phyloP scores from a whole-genome alignment of 2,329 filamentous ascomycete species.

The Arachnopeziza araneosa region DNA sequence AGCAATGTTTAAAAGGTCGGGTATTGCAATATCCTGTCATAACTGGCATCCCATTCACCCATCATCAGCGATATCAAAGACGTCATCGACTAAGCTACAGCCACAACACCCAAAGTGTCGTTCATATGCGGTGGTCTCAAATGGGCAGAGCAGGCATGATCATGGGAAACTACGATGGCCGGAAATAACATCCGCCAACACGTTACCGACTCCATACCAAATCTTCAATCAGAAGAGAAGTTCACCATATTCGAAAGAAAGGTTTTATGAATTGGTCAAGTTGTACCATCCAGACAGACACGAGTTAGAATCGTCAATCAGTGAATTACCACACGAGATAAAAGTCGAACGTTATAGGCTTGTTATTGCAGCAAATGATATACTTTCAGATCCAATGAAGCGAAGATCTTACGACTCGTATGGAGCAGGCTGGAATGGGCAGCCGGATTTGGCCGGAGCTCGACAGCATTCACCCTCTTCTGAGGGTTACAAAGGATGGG shows the following conservation, averaged over 20 bases:
- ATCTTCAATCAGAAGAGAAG: slow-evolving; percentile 60
- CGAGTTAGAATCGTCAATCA: slow-evolving; percentile 33
- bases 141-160: slow-evolving; percentile 33
- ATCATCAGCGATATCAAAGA: slow-evolving; percentile 27
- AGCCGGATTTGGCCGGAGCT: slow-evolving; percentile 31
- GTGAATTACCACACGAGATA: slow-evolving; percentile 49
- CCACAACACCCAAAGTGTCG: slow-evolving; percentile 22
- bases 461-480: slow-evolving; percentile 24
- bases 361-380: slow-evolving; percentile 78
- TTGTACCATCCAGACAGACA: slow-evolving; percentile 85
- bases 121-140: slow-evolving; percentile 33
- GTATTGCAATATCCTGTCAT: slow-evolving; percentile 32
- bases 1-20: slow-evolving; percentile 40
- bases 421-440: slow-evolving; percentile 71
- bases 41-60: slow-evolving; percentile 32
- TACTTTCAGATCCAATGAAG: slow-evolving; percentile 76
- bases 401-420: slow-evolving; percentile 76
- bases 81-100: slow-evolving; percentile 23
- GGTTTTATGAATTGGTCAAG: slow-evolving; percentile 90
- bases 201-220: slow-evolving; percentile 71
- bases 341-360: slow-evolving; percentile 87
- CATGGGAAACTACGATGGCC: slow-evolving; percentile 28
- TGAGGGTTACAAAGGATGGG: slow-evolving; percentile 22
- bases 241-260: slow-evolving; percentile 72
- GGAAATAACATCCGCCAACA: slow-evolving; percentile 24